Base-by-base conservation (phyloP, 2,329 filamentous ascomycete genomes). In the Penicillium sp. region DNA sequence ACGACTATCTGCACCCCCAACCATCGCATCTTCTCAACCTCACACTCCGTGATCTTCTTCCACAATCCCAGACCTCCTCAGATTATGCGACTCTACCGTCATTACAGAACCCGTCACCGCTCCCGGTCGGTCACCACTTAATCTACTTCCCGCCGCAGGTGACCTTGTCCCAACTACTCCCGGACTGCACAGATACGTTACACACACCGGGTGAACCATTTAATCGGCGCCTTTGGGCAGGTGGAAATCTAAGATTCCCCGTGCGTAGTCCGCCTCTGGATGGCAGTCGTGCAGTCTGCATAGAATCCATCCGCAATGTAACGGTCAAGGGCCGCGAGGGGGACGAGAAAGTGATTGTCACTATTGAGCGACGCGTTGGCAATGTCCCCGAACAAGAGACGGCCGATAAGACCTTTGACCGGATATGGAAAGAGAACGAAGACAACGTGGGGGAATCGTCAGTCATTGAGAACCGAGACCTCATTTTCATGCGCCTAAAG, bases 171-270 rank as follows among this genome's bases (percentile, higher is more conserved):
- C 64, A 78, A 33, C 82, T 97, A 41, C 81, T 91, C 17, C 78
- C 85, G 1, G 94, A 99, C 75, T 93, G 94, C 55, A 95, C 92
- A 1, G 93, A 97, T 70, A 78, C 84, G 5, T 79, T 88, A 50
- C 91, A 96, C 69, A 86, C 81, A 25, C 93, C 93, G 0, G 90
- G 88, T 1, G 69, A 70, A 4, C 85, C 86, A 1, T 96, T 89
- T 70, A 81, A 81, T 48, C 83, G 89, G 22, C 86, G 94, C 17
- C 85, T 99, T 77, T 99, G 94, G 94, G 90, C 90, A 14, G 91
- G 92, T 31, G 94, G 93, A 0, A 81, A 82, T 38, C 74, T 97
- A 9, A 69, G 69, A 1, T 89, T 89, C 63, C 56, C 71, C 31
- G 58, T 61, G 17, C 59, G 69, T 47, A 64, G 53, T 12, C 67